Percentiles rank a stretch among this genome's conserved stretches.
These are phyloP conservation scores for Fusarium continuum DNA, from an alignment of 2,329 filamentous ascomycete genomes.

Conservation along the genomic window DNA sequence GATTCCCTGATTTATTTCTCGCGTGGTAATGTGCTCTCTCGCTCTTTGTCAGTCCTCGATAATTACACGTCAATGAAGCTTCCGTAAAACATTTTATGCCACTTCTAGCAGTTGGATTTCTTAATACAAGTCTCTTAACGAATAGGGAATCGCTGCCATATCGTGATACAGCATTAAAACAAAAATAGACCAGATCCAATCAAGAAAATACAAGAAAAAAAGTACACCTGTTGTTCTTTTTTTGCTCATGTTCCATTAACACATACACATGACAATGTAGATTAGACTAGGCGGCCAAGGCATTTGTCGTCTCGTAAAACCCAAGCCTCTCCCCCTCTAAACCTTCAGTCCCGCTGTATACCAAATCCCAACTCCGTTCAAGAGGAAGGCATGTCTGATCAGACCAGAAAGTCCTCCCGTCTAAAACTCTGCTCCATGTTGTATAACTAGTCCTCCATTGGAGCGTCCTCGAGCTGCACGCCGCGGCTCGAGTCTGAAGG, in stretches of 20 bases:
- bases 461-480: constrained; percentile 61
- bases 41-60: neutral
- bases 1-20: constrained; percentile 1
- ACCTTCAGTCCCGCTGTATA: constrained; percentile 20
- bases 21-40: constrained; percentile 1
- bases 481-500: constrained; percentile 52
- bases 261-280: constrained; percentile 41
- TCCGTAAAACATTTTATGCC: too few species aligned
- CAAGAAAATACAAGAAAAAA: constrained; percentile 31
- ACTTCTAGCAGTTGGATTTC: constrained; percentile 6
- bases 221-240: constrained; percentile 38
- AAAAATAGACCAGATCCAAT: constrained; percentile 34
- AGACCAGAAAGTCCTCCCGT: constrained; percentile 18
- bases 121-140: constrained; percentile 30
- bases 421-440: constrained; percentile 13
- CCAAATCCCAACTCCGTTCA: constrained; percentile 28
- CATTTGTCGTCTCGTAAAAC: constrained; percentile 11
- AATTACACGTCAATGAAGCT: neutral
- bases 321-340: constrained; percentile 9
- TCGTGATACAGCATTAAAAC: constrained; percentile 44
- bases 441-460: constrained; percentile 59
- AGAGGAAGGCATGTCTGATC: constrained; percentile 14
- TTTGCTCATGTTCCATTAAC: constrained; percentile 46
- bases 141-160: constrained; percentile 41
- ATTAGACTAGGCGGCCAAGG: constrained; percentile 22